Conservation (phyloP, 2,329 filamentous ascomycete species). For the Penicillium concentricum region DNA sequence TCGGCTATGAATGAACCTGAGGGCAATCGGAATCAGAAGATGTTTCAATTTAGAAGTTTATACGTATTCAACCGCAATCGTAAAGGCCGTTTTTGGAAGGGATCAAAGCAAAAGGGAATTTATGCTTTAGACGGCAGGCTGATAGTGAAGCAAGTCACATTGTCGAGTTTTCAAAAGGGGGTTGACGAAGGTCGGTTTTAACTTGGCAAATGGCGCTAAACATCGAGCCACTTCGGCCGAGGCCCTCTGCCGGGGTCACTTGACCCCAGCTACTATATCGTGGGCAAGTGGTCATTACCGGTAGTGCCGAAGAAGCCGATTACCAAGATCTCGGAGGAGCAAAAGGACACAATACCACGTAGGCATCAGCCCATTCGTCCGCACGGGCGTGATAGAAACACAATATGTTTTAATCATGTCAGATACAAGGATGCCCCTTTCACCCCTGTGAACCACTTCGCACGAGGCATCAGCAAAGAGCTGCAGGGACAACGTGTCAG, state of each 20-base stretch:
- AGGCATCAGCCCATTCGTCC: slow-evolving; percentile 16
- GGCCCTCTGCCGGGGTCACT: too few relatives aligned
- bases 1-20: not conserved
- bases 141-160: slow-evolving; percentile 26
- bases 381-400: not conserved
- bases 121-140: slow-evolving; percentile 27
- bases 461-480: slow-evolving; percentile 56
- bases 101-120: not conserved
- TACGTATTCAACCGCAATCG: too few relatives aligned
- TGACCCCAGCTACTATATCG: slow-evolving; percentile 10
- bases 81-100: not conserved
- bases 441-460: slow-evolving; percentile 56
- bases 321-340: slow-evolving; percentile 44
- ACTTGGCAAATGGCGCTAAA: slow-evolving; percentile 24
- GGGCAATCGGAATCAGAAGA: too few relatives aligned
- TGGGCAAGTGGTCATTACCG: slow-evolving; percentile 45
- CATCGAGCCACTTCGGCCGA: slow-evolving; percentile 17
- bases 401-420: slow-evolving; percentile 8
- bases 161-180: not conserved
- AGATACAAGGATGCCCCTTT: slow-evolving; percentile 49
- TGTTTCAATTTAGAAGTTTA: not conserved
- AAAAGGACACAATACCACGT: slow-evolving; percentile 52
- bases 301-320: slow-evolving; percentile 44
- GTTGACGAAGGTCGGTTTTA: too few relatives aligned
- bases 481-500: slow-evolving; percentile 52